Percentiles rank a stretch among this genome's conserved stretches.
Evolutionary conservation across 495 filamentous ascomycete species (phyloP).

Genomic region (Hypoxylon trugodes): DNA sequence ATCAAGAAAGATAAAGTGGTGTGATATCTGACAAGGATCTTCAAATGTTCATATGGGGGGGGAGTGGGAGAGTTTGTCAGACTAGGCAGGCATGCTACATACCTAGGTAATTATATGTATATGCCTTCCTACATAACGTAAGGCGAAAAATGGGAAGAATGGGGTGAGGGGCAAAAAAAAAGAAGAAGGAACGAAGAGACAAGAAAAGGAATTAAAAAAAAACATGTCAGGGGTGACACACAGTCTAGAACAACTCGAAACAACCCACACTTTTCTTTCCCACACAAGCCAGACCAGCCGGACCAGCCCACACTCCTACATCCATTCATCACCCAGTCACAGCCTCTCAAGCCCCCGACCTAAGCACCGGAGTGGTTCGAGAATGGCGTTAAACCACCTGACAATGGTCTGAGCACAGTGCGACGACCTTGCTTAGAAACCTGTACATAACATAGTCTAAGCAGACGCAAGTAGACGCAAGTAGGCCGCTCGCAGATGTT

Average conservation of each 20-base stretch:
- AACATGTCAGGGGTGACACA: not conserved
- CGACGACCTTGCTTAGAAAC: conserved; percentile 11
- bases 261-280: conserved; percentile 24
- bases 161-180: conserved; percentile 20
- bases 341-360: conserved; percentile 21
- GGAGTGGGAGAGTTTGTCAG: conserved; percentile 19
- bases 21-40: conserved; percentile 24
- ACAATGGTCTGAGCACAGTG: conserved; percentile 43
- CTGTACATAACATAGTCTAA: not conserved
- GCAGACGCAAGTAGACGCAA: not conserved
- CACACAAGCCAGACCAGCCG: too few relatives aligned
- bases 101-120: not conserved
- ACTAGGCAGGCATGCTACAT: not conserved
- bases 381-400: conserved; percentile 41
- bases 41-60: not conserved
- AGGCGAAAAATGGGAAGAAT: conserved; percentile 3
- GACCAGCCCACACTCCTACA: conserved; percentile 25
- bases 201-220: not conserved
- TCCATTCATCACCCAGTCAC: conserved; percentile 20
- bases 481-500: not conserved
- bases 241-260: conserved; percentile 39
- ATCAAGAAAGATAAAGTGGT: conserved; percentile 21
- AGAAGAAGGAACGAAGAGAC: not conserved
- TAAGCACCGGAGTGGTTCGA: conserved; percentile 40
- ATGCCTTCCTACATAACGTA: too few relatives aligned